Conservation (phyloP, 1,139 yeast species). For the Trichomonascaceae sp. region DNA sequence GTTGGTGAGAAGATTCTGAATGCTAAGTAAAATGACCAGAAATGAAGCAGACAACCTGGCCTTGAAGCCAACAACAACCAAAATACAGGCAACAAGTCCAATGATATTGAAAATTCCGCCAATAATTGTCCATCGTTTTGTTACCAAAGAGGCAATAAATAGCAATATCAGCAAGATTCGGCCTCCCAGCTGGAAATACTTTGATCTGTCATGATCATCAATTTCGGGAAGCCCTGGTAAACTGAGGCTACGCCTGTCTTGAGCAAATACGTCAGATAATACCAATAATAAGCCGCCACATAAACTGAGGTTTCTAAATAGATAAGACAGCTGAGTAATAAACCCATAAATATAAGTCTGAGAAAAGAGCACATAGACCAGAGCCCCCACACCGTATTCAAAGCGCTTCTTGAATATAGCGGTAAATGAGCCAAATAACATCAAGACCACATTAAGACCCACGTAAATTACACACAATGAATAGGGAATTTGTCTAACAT, state of each 20-base stretch:
- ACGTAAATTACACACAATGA: constrained; percentile 72
- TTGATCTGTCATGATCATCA: constrained; percentile 75
- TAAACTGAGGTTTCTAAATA: constrained; percentile 80
- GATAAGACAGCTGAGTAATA: constrained; percentile 72
- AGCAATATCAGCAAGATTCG: constrained; percentile 78
- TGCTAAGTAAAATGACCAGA: constrained; percentile 64
- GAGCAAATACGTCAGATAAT: constrained; percentile 80
- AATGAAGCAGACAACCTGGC: constrained; percentile 84
- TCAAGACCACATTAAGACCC: constrained; percentile 55
- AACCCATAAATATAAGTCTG: constrained; percentile 92
- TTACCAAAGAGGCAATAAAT: constrained; percentile 79
- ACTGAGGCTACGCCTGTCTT: constrained; percentile 61
- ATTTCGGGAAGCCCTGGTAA: constrained; percentile 91
- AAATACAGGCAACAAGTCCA: constrained; percentile 66
- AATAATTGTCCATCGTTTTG: constrained; percentile 67
- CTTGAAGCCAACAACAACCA: constrained; percentile 89
- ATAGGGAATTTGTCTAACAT: constrained; percentile 73
- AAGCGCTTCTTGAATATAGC: constrained; percentile 68
- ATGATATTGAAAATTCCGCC: constrained; percentile 60
- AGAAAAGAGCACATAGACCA: constrained; percentile 64
- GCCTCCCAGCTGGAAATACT: constrained; percentile 83
- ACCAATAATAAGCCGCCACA: constrained; percentile 91
- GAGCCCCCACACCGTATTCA: constrained; percentile 63
- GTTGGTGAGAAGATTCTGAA: constrained; percentile 74
- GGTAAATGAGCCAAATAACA: constrained; percentile 68